Percentiles rank a stretch among this genome's conserved stretches.
Evolutionary conservation across 1,284 basidiomycete genomes (phyloP).

Genomic region (Tylopilus sp.): DNA sequence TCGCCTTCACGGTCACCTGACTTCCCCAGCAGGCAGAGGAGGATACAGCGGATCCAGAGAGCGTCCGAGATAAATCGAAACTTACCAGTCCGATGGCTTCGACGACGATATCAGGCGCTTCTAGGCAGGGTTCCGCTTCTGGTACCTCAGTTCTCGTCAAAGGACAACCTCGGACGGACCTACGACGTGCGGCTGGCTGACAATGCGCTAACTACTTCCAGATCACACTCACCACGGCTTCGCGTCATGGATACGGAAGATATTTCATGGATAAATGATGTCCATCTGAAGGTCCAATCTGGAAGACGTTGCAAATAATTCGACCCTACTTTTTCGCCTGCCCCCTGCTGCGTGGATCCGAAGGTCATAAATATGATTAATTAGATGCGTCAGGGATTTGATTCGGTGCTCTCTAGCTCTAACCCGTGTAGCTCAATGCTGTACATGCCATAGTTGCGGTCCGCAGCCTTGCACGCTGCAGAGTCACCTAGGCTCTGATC

Average conservation of each 20-base stretch:
- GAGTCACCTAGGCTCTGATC: slow-evolving; percentile 53
- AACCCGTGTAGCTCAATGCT: slow-evolving; percentile 78
- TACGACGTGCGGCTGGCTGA: slow-evolving; percentile 35
- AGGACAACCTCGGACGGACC: slow-evolving; percentile 3
- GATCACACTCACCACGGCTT: slow-evolving; percentile 19
- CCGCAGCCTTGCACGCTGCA: slow-evolving; percentile 48
- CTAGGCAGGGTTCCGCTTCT: slow-evolving; percentile 57
- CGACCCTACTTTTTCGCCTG: not conserved
- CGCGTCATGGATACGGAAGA: slow-evolving; percentile 31
- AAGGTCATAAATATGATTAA: slow-evolving; percentile 10
- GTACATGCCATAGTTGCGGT: slow-evolving; percentile 75
- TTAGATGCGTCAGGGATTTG: slow-evolving; percentile 25
- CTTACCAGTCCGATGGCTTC: slow-evolving; percentile 57
- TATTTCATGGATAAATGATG: slow-evolving; percentile 34
- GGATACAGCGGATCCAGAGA: slow-evolving; percentile 1
- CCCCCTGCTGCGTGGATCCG: not conserved
- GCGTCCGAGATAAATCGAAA: slow-evolving; percentile 12
- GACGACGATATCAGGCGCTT: slow-evolving; percentile 60
- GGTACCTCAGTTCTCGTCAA: slow-evolving; percentile 29
- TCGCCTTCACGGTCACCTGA: slow-evolving; percentile 10
- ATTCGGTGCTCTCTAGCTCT: slow-evolving; percentile 54
- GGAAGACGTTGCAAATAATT: slow-evolving; percentile 7
- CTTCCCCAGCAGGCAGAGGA: slow-evolving; percentile 11
- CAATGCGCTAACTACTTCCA: slow-evolving; percentile 26
- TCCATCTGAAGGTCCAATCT: slow-evolving; percentile 4